Conservation (phyloP, 2,329 filamentous ascomycete species). For the Mycosphaerella arachidis region DNA sequence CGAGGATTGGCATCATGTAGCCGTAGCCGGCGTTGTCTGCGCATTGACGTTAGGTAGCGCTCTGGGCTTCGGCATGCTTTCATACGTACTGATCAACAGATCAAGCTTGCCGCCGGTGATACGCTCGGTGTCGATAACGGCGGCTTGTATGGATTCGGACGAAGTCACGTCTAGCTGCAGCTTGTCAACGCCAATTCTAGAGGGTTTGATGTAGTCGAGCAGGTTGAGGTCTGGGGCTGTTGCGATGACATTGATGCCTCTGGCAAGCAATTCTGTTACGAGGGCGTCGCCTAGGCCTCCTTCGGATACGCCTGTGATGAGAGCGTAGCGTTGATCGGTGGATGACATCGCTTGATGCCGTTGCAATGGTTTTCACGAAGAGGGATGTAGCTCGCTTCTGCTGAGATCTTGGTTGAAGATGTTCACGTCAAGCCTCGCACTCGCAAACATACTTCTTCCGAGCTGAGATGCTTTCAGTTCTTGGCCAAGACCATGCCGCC, state of each 20-base stretch:
- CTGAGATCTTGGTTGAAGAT: neutral
- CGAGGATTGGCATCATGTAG: slow-evolving; percentile 25
- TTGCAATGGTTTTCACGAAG: neutral
- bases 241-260: slow-evolving; percentile 43
- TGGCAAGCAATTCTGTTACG: slow-evolving; percentile 41
- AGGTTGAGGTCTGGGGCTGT: slow-evolving; percentile 32
- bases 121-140: slow-evolving; percentile 28
- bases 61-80: neutral
- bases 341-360: neutral
- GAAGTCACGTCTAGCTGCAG: slow-evolving; percentile 42
- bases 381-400: neutral
- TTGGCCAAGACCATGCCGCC: too few species aligned
- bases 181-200: neutral
- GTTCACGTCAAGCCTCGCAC: neutral
- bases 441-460: too few species aligned
- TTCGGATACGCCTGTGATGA: slow-evolving; percentile 45
- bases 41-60: neutral
- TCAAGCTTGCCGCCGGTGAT: slow-evolving; percentile 38
- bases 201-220: neutral
- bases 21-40: slow-evolving; percentile 43
- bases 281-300: slow-evolving; percentile 44
- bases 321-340: neutral
- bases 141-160: slow-evolving; percentile 32
- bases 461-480: too few species aligned
- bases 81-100: slow-evolving; percentile 37